Evolutionary conservation across 805 yeast genomes (phyloP).

Genomic region (Ogataea dorogensis): DNA sequence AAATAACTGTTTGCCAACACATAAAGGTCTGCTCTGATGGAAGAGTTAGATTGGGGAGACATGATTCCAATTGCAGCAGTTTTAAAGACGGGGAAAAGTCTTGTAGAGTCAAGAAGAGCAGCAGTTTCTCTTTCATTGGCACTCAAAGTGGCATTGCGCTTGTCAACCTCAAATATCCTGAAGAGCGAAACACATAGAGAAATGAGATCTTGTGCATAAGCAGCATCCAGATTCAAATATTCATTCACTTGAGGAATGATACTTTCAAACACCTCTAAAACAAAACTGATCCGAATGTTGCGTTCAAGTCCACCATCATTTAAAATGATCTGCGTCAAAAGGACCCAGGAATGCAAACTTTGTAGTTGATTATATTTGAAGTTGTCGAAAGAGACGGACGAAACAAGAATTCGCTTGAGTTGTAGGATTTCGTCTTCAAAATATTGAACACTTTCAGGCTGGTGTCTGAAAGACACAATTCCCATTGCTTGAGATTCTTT

Average conservation of each 20-base stretch:
- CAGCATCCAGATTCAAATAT: constrained; percentile 63
- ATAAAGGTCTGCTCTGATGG: constrained; percentile 76
- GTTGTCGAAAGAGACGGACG: constrained; percentile 44
- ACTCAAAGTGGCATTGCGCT: constrained; percentile 22
- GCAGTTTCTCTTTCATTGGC: constrained; percentile 31
- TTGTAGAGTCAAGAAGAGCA: constrained; percentile 40
- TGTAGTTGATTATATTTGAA: constrained; percentile 54
- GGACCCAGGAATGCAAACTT: constrained; percentile 80
- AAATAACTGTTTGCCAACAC: constrained; percentile 67
- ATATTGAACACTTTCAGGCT: constrained; percentile 14
- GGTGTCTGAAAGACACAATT: constrained; percentile 20
- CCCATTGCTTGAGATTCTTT: constrained; percentile 30
- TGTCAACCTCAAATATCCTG: constrained; percentile 56
- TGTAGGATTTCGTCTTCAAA: constrained; percentile 26
- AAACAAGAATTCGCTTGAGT: constrained; percentile 41
- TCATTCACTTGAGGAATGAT: constrained; percentile 75
- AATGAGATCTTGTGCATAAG: constrained; percentile 72
- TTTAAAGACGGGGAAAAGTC: constrained; percentile 67
- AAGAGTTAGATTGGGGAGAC: constrained; percentile 64
- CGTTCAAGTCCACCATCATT: constrained; percentile 54
- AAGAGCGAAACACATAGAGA: constrained; percentile 71
- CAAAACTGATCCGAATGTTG: constrained; percentile 54
- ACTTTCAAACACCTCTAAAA: constrained; percentile 72
- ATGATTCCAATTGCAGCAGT: constrained; percentile 73
- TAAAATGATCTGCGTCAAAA: constrained; percentile 69